Conservation (phyloP, 495 filamentous ascomycete genomes). For the Xylaria grammica region DNA sequence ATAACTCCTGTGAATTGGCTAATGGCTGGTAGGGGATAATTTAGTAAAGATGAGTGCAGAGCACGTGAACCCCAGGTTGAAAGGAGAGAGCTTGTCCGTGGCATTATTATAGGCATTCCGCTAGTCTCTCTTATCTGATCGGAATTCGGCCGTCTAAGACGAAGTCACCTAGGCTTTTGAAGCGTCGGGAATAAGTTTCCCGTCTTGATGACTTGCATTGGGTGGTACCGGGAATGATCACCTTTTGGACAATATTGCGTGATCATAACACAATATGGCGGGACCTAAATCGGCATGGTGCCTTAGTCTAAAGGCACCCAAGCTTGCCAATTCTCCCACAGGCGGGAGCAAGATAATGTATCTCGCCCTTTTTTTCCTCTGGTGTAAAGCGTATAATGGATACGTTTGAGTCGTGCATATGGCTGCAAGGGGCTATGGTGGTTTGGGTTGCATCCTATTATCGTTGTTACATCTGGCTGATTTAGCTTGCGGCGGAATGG, state of each 20-base stretch:
- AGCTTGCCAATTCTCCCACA: background rate
- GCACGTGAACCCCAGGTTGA: conserved; percentile 11
- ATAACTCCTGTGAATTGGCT: background rate
- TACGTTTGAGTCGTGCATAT: background rate
- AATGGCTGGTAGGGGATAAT: background rate
- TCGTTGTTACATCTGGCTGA: conserved; percentile 16
- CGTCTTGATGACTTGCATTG: conserved; percentile 6
- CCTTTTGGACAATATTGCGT: conserved; percentile 22
- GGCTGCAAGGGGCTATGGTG: background rate
- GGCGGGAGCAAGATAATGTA: background rate
- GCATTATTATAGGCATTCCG: conserved; percentile 4
- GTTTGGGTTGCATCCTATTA: conserved; percentile 12
- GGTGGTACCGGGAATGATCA: background rate
- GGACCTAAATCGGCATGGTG: background rate
- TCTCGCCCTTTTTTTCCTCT: background rate
- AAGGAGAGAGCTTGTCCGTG: background rate
- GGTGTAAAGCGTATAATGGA: background rate
- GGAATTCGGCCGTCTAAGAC: background rate
- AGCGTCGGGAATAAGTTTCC: conserved; percentile 9
- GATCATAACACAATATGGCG: conserved; percentile 25
- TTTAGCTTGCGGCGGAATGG: conserved; percentile 19
- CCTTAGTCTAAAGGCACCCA: background rate
- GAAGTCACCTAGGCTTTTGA: background rate
- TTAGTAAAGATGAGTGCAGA: conserved; percentile 3
- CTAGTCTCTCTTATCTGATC: conserved; percentile 16